A percentile compares a stretch with the other conserved stretches of the same genome.
These are phyloP conservation scores for Diaporthe longicolla DNA, from an alignment of 2,329 filamentous ascomycete species.

Conservation along the genomic window DNA sequence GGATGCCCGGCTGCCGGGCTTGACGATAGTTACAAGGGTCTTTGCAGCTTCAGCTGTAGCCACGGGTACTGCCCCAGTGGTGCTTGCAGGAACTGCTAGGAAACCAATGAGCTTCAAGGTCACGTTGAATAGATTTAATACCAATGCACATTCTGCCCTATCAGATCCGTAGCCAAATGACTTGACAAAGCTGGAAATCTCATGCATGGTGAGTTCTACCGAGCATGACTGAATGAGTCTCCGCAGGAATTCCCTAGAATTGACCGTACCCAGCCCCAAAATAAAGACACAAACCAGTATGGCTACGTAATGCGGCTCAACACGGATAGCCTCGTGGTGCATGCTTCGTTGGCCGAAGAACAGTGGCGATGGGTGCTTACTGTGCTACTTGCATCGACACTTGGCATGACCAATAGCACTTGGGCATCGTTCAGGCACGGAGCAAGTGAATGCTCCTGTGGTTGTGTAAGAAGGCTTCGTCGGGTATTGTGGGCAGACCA, in stretches of 20 bases:
- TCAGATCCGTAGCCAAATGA: background rate
- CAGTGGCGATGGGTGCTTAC: background rate
- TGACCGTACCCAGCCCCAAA: no score
- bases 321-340: background rate
- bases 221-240: no score
- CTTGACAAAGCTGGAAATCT: no score
- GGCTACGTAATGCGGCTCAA: background rate
- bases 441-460: no score
- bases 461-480: no score
- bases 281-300: no score
- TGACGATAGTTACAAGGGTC: conserved; percentile 28
- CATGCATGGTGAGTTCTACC: no score
- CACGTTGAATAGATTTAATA: background rate
- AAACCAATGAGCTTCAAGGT: background rate
- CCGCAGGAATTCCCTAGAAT: no score
- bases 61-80: conserved; percentile 35
- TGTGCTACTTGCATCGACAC: background rate
- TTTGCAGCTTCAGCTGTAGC: conserved; percentile 33
- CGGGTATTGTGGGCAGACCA: background rate
- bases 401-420: background rate
- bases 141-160: background rate
- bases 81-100: conserved; percentile 26
- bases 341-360: no score
- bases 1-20: conserved; percentile 29
- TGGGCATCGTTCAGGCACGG: no score